Conservation (phyloP, 164 flowering plant genomes). For the Platanus orientalis region DNA sequence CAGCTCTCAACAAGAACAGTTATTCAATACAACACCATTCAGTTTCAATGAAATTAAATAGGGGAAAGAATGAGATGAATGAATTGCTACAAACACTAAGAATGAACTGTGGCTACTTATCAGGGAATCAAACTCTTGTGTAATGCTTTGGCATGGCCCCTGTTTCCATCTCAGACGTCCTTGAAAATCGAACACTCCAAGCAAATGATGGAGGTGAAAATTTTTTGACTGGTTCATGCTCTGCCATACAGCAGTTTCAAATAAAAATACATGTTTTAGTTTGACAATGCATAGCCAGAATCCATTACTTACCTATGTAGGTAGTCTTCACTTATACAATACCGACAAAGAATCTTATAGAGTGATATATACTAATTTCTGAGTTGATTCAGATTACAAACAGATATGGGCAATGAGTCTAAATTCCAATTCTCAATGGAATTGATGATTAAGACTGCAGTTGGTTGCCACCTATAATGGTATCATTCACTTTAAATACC, state of each 20-base stretch:
- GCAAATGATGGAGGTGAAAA: neutral
- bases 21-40: neutral
- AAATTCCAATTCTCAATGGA: no score
- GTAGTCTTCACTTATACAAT: no score
- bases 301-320: no score
- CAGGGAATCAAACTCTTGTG: neutral
- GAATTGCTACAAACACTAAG: neutral
- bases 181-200: neutral
- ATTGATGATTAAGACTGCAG: no score
- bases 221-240: neutral
- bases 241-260: neutral
- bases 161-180: neutral
- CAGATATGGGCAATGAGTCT: no score
- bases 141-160: neutral
- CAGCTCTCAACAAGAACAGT: neutral
- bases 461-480: no score
- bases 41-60: neutral
- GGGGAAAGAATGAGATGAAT: constrained; percentile 1
- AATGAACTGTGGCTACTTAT: neutral
- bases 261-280: no score
- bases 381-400: no score
- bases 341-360: no score
- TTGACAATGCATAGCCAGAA: no score
- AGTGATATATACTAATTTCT: no score
- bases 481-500: no score